These are phyloP conservation scores for Xerocomellus intermedius DNA, from an alignment of 768 basidiomycete genomes.

Conservation along the genomic window DNA sequence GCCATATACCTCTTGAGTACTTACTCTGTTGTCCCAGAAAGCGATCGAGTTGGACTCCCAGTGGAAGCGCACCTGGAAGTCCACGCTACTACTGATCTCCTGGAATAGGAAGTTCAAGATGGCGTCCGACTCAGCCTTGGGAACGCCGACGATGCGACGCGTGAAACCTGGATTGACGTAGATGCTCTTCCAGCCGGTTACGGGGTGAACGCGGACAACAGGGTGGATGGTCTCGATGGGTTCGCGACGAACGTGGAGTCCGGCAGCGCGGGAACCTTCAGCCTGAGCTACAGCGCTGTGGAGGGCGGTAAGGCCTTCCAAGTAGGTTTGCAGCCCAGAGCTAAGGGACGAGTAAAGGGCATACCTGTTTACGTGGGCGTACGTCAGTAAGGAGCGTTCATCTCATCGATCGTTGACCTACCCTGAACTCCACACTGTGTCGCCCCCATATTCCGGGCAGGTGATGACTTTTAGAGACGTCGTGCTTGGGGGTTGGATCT, in stretches of 20 bases:
- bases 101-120: constrained; percentile 69
- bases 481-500: constrained; percentile 75
- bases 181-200: constrained; percentile 80
- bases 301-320: constrained; percentile 70
- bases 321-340: constrained; percentile 68
- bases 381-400: constrained; percentile 4
- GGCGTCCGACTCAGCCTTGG: constrained; percentile 79
- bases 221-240: constrained; percentile 73
- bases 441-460: constrained; percentile 69
- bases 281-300: constrained; percentile 80
- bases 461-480: constrained; percentile 77
- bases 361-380: constrained; percentile 45
- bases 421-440: constrained; percentile 83
- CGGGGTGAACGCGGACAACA: constrained; percentile 80
- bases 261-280: constrained; percentile 67
- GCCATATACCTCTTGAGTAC: neutral
- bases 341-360: constrained; percentile 84
- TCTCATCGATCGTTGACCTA: constrained; percentile 29
- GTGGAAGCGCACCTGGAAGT: constrained; percentile 73
- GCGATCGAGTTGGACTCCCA: constrained; percentile 78
- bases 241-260: constrained; percentile 66
- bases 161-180: constrained; percentile 87
- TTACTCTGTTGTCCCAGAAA: constrained; percentile 86
- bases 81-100: constrained; percentile 66
- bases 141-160: constrained; percentile 71